Conservation (phyloP, 2,329 filamentous ascomycete genomes). For the Aspergillus floridensis region DNA sequence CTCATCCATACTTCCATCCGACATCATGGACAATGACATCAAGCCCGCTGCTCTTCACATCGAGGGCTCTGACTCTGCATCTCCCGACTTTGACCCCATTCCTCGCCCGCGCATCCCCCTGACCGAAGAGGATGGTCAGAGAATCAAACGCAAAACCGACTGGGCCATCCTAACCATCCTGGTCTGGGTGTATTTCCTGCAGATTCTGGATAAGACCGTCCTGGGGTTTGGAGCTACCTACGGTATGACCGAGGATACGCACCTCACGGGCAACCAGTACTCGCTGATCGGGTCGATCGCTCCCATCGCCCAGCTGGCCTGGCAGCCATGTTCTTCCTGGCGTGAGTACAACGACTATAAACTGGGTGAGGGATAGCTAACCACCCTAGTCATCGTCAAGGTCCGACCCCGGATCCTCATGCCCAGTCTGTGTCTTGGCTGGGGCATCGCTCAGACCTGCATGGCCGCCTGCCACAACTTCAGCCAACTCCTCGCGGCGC, state of each 20-base stretch:
- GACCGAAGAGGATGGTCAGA: slow-evolving; percentile 46
- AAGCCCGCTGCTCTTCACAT: background rate
- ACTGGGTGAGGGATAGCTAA: background rate
- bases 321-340: slow-evolving; percentile 59
- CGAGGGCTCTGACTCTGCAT: background rate
- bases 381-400: slow-evolving; percentile 53
- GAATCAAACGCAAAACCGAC: slow-evolving; percentile 62
- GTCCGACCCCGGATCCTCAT: slow-evolving; percentile 60
- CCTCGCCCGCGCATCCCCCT: slow-evolving; percentile 23
- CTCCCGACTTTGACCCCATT: background rate
- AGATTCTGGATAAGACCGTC: slow-evolving; percentile 59
- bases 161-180: slow-evolving; percentile 53
- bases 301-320: slow-evolving; percentile 59
- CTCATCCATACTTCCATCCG: background rate
- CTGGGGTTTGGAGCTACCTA: slow-evolving; percentile 59
- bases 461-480: slow-evolving; percentile 51
- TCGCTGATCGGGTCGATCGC: slow-evolving; percentile 58
- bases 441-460: slow-evolving; percentile 49
- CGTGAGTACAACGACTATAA: slow-evolving; percentile 7
- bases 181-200: slow-evolving; percentile 48
- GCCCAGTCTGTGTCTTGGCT: slow-evolving; percentile 49
- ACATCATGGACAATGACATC: background rate
- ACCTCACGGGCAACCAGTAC: slow-evolving; percentile 55
- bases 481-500: slow-evolving; percentile 45
- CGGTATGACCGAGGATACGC: slow-evolving; percentile 50